These are phyloP conservation scores for Fusarium virguliforme DNA, from an alignment of 2,329 filamentous ascomycete species.

Conservation along the genomic window DNA sequence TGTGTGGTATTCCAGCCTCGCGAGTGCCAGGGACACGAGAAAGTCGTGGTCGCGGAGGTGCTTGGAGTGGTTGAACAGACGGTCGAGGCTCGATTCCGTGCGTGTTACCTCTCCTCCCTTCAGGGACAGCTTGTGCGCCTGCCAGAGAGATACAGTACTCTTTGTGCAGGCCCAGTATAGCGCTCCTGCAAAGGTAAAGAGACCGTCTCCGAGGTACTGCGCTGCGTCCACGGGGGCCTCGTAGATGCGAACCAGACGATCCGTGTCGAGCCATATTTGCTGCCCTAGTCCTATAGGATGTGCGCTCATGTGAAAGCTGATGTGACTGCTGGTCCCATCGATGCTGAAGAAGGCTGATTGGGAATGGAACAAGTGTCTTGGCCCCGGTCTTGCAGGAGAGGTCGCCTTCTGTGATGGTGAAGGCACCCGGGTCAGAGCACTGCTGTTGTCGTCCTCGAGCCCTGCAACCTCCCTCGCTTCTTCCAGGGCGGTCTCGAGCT, in stretches of 20 bases:
- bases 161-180: conserved; percentile 49
- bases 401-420: conserved; percentile 8
- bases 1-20: conserved; percentile 43
- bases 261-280: conserved; percentile 45
- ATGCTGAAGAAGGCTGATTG: conserved; percentile 16
- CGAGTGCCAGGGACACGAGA: conserved; percentile 40
- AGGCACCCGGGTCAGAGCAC: background rate
- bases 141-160: conserved; percentile 47
- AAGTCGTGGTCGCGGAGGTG: conserved; percentile 44
- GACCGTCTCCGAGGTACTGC: conserved; percentile 44
- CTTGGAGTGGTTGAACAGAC: conserved; percentile 47
- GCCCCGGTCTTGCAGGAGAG: background rate
- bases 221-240: conserved; percentile 42
- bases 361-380: background rate
- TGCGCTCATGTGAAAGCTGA: background rate
- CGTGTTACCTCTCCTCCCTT: conserved; percentile 12
- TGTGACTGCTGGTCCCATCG: background rate
- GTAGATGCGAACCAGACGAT: conserved; percentile 46
- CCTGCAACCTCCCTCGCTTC: conserved; percentile 35
- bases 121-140: conserved; percentile 35
- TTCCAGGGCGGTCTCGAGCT: conserved; percentile 37
- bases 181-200: conserved; percentile 45
- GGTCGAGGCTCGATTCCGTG: conserved; percentile 30
- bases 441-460: conserved; percentile 12
- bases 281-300: conserved; percentile 16